A percentile compares a stretch with the other conserved stretches of the same genome.
phyloP scores from a whole-genome alignment of 73 alveolate genomes.

The Paramecium sexaurelia region DNA sequence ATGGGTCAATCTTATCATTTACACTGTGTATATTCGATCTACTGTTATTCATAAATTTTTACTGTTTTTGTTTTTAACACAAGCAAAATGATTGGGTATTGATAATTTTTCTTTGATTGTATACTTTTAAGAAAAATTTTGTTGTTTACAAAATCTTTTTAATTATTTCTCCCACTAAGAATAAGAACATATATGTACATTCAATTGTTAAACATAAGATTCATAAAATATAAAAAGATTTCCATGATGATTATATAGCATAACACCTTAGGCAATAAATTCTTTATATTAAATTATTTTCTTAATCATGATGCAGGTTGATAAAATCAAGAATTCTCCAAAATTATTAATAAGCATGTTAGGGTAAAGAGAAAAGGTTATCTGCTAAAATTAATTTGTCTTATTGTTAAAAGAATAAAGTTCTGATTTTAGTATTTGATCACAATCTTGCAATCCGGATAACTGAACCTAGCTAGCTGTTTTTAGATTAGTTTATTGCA shows the following conservation, averaged over 20 bases:
- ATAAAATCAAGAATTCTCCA: not conserved
- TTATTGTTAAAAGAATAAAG: not conserved
- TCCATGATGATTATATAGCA: conserved; percentile 22
- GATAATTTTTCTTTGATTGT: conserved; percentile 43
- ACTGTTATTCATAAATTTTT: not conserved
- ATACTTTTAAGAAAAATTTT: conserved; percentile 23
- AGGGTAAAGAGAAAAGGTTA: conserved; percentile 25
- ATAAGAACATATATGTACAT: not conserved
- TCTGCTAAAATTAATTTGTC: not conserved
- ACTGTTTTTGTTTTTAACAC: conserved; percentile 51
- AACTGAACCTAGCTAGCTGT: not conserved
- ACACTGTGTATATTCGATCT: conserved; percentile 52
- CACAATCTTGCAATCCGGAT: conserved; percentile 28
- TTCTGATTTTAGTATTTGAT: conserved; percentile 41
- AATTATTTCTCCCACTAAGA: conserved; percentile 48
- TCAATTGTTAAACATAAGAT: conserved; percentile 36
- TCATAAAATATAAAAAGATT: conserved; percentile 34
- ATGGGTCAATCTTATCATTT: conserved; percentile 23
- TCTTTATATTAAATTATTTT: conserved; percentile 44
- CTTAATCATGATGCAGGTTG: not conserved
- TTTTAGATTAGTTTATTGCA: conserved; percentile 4
- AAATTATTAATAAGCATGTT: not conserved
- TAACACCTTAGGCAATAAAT: conserved; percentile 13
- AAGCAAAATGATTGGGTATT: not conserved
- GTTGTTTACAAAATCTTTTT: conserved; percentile 48